Evolutionary conservation across 1,284 basidiomycete genomes (phyloP).

Genomic region (Austropuccinia psidii): DNA sequence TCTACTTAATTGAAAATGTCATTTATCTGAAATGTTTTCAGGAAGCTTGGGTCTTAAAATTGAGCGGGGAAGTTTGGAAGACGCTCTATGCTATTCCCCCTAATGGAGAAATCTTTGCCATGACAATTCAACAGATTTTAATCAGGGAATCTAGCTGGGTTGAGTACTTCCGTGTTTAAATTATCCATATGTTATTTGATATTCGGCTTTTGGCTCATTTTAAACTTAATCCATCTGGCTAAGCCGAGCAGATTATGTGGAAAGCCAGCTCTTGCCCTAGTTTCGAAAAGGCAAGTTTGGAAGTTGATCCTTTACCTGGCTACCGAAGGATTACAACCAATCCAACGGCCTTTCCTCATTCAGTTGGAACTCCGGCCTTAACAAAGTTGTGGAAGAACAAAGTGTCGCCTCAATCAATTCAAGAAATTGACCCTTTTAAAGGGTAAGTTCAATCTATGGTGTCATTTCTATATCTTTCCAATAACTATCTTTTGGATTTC

Average conservation of each 20-base stretch:
- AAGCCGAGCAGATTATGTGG: constrained; percentile 37
- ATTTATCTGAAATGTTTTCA: background rate
- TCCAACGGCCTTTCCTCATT: constrained; percentile 22
- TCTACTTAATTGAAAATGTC: background rate
- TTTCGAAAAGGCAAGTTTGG: constrained; percentile 29
- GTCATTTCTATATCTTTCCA: background rate
- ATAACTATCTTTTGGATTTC: no score
- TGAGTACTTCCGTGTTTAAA: background rate
- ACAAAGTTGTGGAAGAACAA: constrained; percentile 34
- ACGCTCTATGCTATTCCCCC: constrained; percentile 35
- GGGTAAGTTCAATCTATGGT: background rate
- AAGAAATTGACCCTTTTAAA: constrained; percentile 13
- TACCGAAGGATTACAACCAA: constrained; percentile 16
- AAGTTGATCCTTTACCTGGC: background rate
- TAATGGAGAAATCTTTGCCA: constrained; percentile 32
- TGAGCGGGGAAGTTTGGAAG: constrained; percentile 34
- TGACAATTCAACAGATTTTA: constrained; percentile 33
- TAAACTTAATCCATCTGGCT: background rate
- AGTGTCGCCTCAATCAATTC: background rate
- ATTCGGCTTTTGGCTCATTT: background rate
- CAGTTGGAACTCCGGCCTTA: constrained; percentile 27
- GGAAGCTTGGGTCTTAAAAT: constrained; percentile 33
- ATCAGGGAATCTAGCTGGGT: constrained; percentile 36
- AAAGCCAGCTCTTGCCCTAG: constrained; percentile 29
- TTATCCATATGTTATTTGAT: background rate